phyloP scores from a whole-genome alignment of 108 stramenopile genomes.

The Epipyxis sp. region DNA sequence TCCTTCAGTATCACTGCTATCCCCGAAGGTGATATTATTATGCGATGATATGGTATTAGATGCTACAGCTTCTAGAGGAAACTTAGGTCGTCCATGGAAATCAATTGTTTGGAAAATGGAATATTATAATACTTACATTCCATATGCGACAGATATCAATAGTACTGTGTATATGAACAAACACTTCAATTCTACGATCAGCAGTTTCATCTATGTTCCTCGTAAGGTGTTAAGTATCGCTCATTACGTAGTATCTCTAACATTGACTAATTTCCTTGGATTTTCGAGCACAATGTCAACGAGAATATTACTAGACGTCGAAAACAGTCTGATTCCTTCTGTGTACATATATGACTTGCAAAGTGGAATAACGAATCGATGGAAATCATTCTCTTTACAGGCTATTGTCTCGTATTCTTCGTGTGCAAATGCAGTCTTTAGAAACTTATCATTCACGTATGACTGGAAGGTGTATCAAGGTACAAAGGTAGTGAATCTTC shows the following conservation, averaged over 20 bases:
- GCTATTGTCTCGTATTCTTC: not conserved
- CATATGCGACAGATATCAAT: not conserved
- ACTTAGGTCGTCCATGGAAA: not conserved
- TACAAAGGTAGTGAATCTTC: not conserved
- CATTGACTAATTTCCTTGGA: not conserved
- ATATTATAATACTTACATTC: no score
- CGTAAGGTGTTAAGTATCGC: not conserved
- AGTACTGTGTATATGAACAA: not conserved
- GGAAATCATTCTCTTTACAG: not conserved
- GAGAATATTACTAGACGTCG: not conserved
- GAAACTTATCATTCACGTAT: not conserved
- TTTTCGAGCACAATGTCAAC: not conserved
- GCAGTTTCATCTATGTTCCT: not conserved
- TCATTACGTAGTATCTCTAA: not conserved
- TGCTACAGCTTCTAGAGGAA: not conserved
- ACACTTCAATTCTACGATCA: not conserved
- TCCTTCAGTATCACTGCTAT: not conserved
- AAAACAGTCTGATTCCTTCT: not conserved
- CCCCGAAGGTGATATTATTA: not conserved
- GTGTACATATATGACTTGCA: not conserved
- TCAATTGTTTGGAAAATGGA: conserved; percentile 2
- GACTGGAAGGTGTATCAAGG: not conserved
- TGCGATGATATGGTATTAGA: conserved; percentile 2
- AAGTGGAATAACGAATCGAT: not conserved
- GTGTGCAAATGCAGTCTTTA: not conserved